These are phyloP conservation scores for Ceratobasidium sp. DNA, from an alignment of 1,284 basidiomycete genomes.

Conservation along the genomic window DNA sequence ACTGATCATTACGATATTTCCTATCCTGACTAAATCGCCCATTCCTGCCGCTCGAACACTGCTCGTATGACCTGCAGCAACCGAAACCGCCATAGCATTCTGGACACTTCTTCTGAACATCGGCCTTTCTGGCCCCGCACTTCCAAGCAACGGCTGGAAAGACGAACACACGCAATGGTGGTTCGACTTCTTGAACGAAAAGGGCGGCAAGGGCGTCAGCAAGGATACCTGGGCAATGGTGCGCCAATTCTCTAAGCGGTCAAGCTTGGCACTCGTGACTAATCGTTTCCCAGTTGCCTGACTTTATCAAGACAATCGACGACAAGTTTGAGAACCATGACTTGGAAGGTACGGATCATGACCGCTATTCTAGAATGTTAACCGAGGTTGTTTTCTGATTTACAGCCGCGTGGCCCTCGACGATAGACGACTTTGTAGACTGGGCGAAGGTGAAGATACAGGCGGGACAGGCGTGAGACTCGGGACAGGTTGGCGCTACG, in stretches of 20 bases:
- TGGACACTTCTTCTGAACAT: slow-evolving; percentile 86
- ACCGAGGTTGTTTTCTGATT: slow-evolving; percentile 6
- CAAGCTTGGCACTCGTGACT: slow-evolving; percentile 9
- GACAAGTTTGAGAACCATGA: slow-evolving; percentile 82
- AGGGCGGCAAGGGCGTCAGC: slow-evolving; percentile 81
- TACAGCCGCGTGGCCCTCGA: slow-evolving; percentile 86
- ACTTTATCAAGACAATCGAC: slow-evolving; percentile 84
- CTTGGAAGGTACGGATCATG: slow-evolving; percentile 69
- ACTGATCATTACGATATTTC: slow-evolving; percentile 42
- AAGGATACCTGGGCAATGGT: slow-evolving; percentile 96
- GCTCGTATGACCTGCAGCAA: slow-evolving; percentile 54
- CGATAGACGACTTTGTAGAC: slow-evolving; percentile 87
- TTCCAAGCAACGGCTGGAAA: slow-evolving; percentile 71
- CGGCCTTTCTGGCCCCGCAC: slow-evolving; percentile 74
- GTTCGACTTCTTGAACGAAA: slow-evolving; percentile 79
- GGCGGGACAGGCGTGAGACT: slow-evolving; percentile 1
- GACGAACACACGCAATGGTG: slow-evolving; percentile 75
- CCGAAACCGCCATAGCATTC: slow-evolving; percentile 79
- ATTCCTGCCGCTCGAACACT: background rate
- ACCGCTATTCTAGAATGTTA: background rate
- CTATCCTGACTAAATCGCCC: slow-evolving; percentile 27
- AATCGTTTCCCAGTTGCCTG: slow-evolving; percentile 65
- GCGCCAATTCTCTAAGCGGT: slow-evolving; percentile 46
- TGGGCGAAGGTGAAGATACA: slow-evolving; percentile 59
- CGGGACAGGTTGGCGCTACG: background rate